Conservation (phyloP, 345 rosid species). For the Populus ilicifolia region DNA sequence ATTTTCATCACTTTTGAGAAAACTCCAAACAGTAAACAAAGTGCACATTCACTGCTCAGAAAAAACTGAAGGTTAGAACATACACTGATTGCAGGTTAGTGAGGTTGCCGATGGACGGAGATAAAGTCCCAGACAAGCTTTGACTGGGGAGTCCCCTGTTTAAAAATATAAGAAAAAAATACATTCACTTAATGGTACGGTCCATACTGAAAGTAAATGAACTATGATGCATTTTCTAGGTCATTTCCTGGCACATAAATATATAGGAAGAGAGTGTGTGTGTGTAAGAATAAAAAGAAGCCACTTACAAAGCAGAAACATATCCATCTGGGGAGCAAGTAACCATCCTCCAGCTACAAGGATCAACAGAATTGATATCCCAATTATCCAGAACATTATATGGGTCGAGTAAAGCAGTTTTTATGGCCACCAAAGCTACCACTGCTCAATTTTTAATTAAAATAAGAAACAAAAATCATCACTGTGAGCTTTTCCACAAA, state of each 20-base stretch:
- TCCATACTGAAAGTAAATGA: not conserved
- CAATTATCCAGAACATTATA: conserved; percentile 89
- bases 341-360: conserved; percentile 99
- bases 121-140: conserved; percentile 85
- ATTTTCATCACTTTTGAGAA: not conserved
- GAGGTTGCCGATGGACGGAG: conserved; percentile 83
- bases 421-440: conserved; percentile 83
- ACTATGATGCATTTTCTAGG: not conserved
- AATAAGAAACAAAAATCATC: not conserved
- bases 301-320: conserved; percentile 88
- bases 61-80: conserved; percentile 25
- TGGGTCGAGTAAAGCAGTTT: conserved; percentile 73
- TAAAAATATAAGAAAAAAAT: not conserved
- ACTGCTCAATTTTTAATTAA: conserved; percentile 54
- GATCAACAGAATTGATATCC: conserved; percentile 97
- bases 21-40: not conserved
- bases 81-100: conserved; percentile 83
- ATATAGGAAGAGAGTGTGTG: not conserved
- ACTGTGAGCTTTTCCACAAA: not conserved
- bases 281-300: not conserved
- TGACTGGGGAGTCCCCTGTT: conserved; percentile 95
- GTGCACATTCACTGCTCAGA: not conserved
- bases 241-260: not conserved
- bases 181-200: not conserved
- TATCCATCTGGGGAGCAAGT: conserved; percentile 76